A percentile compares a stretch with the other conserved stretches of the same genome.
phyloP scores from a whole-genome alignment of 1,139 yeast species.

The Groenewaldozyma sp. region DNA sequence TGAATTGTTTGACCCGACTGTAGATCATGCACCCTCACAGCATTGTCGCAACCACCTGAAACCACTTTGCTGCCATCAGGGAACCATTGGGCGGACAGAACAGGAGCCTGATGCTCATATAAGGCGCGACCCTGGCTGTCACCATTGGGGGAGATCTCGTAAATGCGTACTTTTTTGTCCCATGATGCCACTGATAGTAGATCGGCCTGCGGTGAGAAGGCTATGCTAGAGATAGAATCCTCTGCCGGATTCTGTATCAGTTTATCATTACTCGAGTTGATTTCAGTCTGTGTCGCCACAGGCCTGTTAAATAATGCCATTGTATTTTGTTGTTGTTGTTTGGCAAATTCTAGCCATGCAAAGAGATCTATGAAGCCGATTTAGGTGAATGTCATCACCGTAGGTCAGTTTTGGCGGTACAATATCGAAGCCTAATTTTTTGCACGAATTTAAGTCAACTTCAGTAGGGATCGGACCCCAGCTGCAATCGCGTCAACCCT shows the following conservation, averaged over 20 bases:
- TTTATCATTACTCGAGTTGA: constrained; percentile 66
- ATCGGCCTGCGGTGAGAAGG: constrained; percentile 92
- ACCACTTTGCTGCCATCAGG: constrained; percentile 79
- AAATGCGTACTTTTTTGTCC: constrained; percentile 92
- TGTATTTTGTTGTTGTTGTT: too few species aligned
- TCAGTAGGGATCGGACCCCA: too few species aligned
- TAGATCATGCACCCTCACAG: constrained; percentile 75
- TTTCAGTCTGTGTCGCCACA: constrained; percentile 36
- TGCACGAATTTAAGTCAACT: too few species aligned
- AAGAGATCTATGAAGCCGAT: too few species aligned
- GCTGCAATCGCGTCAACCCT: too few species aligned
- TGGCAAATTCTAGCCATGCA: too few species aligned
- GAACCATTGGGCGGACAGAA: constrained; percentile 73
- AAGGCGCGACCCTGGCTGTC: constrained; percentile 76
- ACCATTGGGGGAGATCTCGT: constrained; percentile 66
- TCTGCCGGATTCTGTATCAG: constrained; percentile 81
- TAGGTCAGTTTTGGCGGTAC: too few species aligned
- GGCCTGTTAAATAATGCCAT: background rate
- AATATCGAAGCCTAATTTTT: too few species aligned
- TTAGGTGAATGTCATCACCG: too few species aligned
- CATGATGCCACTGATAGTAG: constrained; percentile 75
- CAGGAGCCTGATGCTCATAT: constrained; percentile 87
- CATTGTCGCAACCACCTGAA: constrained; percentile 91
- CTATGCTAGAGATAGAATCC: constrained; percentile 78
- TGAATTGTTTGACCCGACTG: constrained; percentile 75